Conservation (phyloP, 2,329 filamentous ascomycete genomes). For the Pseudocercospora fijiensis region DNA sequence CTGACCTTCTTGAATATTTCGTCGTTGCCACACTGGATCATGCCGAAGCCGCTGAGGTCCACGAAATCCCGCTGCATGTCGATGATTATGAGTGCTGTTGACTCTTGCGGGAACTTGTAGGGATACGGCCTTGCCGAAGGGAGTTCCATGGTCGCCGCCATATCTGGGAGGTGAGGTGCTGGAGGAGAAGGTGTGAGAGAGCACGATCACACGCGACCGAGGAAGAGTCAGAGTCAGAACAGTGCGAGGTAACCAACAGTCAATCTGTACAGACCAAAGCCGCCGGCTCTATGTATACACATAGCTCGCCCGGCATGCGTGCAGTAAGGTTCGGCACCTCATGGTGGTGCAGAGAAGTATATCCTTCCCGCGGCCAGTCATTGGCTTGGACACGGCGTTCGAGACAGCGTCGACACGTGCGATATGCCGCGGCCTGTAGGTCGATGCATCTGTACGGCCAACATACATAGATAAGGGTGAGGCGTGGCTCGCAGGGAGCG, state of each 20-base stretch:
- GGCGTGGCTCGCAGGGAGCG: background rate
- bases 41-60: slow-evolving; percentile 52
- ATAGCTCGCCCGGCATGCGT: background rate
- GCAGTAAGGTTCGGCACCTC: background rate
- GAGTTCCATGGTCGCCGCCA: slow-evolving; percentile 35
- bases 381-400: background rate
- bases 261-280: background rate
- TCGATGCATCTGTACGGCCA: slow-evolving; percentile 6
- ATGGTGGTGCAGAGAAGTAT: background rate
- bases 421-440: slow-evolving; percentile 5
- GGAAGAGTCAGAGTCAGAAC: background rate
- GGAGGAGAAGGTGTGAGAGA: background rate
- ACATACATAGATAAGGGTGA: slow-evolving; percentile 9
- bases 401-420: slow-evolving; percentile 1
- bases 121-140: slow-evolving; percentile 46
- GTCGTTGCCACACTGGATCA: slow-evolving; percentile 49
- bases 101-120: slow-evolving; percentile 48
- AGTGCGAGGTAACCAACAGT: background rate
- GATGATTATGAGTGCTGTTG: slow-evolving; percentile 53
- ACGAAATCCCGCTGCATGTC: slow-evolving; percentile 56
- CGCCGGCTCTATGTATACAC: background rate
- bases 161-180: background rate
- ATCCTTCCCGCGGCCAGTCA: background rate
- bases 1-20: slow-evolving; percentile 34
- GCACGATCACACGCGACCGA: background rate